These are phyloP conservation scores for Penicillium sp. DNA, from an alignment of 2,329 filamentous ascomycete genomes.

Conservation along the genomic window DNA sequence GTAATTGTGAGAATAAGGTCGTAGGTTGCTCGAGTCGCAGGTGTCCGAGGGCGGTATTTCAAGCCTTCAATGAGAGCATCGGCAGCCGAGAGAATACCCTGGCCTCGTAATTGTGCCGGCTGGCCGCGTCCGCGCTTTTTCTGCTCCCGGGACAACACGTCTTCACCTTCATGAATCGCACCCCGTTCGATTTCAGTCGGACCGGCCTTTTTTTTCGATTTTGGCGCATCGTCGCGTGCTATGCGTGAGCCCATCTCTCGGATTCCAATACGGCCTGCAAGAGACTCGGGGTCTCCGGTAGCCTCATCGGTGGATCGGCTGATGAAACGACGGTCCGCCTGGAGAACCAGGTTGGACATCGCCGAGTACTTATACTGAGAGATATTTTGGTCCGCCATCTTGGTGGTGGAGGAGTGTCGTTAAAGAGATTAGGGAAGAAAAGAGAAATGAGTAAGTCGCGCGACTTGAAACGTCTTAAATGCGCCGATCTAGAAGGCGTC, in stretches of 20 bases:
- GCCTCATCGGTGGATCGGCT: constrained; percentile 90
- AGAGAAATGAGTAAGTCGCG: constrained; percentile 25
- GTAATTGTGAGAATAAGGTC: constrained; percentile 92
- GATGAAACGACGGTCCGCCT: constrained; percentile 96
- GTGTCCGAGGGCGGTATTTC: constrained; percentile 85
- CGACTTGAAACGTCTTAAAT: constrained; percentile 31
- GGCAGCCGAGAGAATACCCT: constrained; percentile 77
- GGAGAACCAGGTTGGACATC: constrained; percentile 99
- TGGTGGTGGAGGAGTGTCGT: constrained; percentile 26
- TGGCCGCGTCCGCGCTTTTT: constrained; percentile 80
- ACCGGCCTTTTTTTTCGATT: constrained; percentile 71
- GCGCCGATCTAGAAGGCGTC: constrained; percentile 35
- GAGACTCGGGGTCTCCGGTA: constrained; percentile 94
- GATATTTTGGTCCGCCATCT: constrained; percentile 74
- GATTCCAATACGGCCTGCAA: constrained; percentile 90
- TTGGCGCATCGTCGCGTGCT: constrained; percentile 75
- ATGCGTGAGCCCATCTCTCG: constrained; percentile 90
- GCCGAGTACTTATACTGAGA: constrained; percentile 99
- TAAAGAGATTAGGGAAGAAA: constrained; percentile 12
- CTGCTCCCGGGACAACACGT: constrained; percentile 80
- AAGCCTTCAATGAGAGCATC: constrained; percentile 90
- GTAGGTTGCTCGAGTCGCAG: constrained; percentile 88
- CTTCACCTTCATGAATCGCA: constrained; percentile 74
- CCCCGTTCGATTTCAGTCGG: constrained; percentile 73
- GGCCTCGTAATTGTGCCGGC: constrained; percentile 66